Conservation (phyloP, 2,329 filamentous ascomycete genomes). For the Hymenoscyphus linearis region DNA sequence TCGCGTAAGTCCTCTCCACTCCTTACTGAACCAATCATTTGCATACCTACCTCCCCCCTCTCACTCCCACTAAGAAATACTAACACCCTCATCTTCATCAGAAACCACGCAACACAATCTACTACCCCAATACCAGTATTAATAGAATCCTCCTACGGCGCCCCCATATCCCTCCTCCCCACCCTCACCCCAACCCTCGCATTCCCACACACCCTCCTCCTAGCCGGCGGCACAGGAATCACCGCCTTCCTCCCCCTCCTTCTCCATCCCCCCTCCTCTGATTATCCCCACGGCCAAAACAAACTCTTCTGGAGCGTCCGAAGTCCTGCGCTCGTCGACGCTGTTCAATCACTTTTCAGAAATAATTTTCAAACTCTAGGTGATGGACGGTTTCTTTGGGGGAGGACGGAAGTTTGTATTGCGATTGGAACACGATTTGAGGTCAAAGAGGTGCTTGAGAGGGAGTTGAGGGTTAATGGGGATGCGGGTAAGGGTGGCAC, state of each 20-base stretch:
- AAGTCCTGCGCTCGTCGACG: background rate
- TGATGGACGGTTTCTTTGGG: background rate
- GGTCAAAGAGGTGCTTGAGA: background rate
- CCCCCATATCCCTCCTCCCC: background rate
- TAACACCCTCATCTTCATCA: background rate
- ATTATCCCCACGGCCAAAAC: background rate
- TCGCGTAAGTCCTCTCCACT: background rate
- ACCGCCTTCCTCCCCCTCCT: background rate
- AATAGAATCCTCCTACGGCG: background rate
- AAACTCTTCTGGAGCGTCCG: background rate
- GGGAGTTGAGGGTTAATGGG: conserved; percentile 27
- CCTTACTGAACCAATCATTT: too few relatives aligned
- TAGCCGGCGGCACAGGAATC: background rate
- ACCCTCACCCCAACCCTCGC: background rate
- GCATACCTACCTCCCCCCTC: too few relatives aligned
- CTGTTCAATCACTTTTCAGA: background rate
- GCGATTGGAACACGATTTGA: background rate
- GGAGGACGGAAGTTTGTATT: background rate
- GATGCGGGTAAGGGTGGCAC: background rate
- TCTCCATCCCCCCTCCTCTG: background rate
- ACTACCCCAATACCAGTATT: background rate
- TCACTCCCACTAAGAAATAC: background rate
- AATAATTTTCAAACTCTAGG: background rate
- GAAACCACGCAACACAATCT: too few relatives aligned
- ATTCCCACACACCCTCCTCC: background rate